Evolutionary conservation across 768 basidiomycete species (phyloP), one percentile per base, ranked within the genome.

Genomic region (Macrocybe gigantea): DNA sequence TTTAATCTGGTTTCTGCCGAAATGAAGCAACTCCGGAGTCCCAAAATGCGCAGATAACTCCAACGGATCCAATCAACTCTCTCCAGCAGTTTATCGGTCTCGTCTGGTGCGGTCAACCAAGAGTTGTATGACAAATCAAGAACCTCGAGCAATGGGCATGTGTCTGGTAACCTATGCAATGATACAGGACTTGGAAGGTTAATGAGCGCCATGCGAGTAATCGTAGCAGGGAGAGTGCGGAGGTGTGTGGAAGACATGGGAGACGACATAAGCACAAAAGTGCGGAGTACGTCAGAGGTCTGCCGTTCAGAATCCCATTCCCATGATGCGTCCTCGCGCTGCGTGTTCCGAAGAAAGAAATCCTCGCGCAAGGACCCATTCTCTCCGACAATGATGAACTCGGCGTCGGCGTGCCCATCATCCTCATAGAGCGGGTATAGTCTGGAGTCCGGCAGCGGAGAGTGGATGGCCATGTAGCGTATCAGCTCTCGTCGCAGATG

Each of bases 61-160:
- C 80, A 82, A 35, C 75, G 72, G 5, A 48, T 49, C 87, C 85
- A 89, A 37, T 77, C 71, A 3, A 83, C 64, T 36, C 73, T 73
- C 42, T 75, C 74, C 13, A 84, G 53, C 8, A 65, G 64, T 40
- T 67, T 58, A 29, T 62, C 52, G 6, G 61, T 65, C 14, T 68
- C 67, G 7, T 57, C 53, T 12, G 53, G 52, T 8, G 56, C 51
- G 10, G 53, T 58, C 8, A 77, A 58, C 75, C 75, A 77, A 1
- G 48, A 37, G 48, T 88, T 88, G 59, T 75, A 85, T 1, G 87
- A 89, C 41, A 89, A 60, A 57, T 88, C 86, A 33, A 88, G 61
- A 22, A 82, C 56, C 14, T 74, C 65, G 29, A 89, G 64, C n/a
- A 82, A 60, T 1, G 86, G 87, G 53, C 82, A 84, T 10, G 75